Base-by-base conservation (phyloP, 108 stramenopile species). In the Skeletonema menzelii region DNA sequence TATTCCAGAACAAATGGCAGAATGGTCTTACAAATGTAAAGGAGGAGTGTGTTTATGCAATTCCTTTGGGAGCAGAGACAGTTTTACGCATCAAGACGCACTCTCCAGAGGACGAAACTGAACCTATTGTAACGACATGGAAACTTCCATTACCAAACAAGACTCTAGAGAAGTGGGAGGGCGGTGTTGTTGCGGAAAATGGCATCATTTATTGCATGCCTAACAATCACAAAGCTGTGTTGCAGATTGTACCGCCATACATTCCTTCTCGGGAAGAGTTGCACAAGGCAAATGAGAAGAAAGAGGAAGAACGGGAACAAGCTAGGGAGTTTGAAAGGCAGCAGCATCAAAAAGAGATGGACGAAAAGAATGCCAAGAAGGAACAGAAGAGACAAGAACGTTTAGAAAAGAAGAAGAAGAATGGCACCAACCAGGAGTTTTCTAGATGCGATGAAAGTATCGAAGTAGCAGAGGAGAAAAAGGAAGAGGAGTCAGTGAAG, bases 1-100 rank as follows among this genome's bases (percentile, higher is more conserved):
- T 91, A 38, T 65, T 77, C 56, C 90, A 94, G 66, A 96, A 94
- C 79, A 95, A 97, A 79, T 96, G 92, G 92, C 93, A 96, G 79
- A 94, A 94, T 78, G 95, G 93, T 12, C 71, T 92, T 32, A 64
- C 69, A n/a, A 72, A 77, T 28, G 22, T 56, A 56, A 34, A 59
- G 47, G 95, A 94, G 65, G 73, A 87, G 24, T 90, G 91, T 68
- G 83, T 94, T 20, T 96, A 96, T 76, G 93, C 84, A 11, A 93
- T 96, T 40, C 93, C 95, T 6, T 65, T 86, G 44, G 78, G 87
- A 15, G 87, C 79, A n/a, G 84, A 85, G 44, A 82, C 85, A 2
- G 80, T 96, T 8, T 57, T 96, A 34, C 80, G 90, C 7, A 87
- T 95, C 37, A 61, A 56, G 27, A 74, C 76, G n/a, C 38, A 49